Conservation (phyloP, 306 rosid genomes). For the Fragaria nilgerrensis region DNA sequence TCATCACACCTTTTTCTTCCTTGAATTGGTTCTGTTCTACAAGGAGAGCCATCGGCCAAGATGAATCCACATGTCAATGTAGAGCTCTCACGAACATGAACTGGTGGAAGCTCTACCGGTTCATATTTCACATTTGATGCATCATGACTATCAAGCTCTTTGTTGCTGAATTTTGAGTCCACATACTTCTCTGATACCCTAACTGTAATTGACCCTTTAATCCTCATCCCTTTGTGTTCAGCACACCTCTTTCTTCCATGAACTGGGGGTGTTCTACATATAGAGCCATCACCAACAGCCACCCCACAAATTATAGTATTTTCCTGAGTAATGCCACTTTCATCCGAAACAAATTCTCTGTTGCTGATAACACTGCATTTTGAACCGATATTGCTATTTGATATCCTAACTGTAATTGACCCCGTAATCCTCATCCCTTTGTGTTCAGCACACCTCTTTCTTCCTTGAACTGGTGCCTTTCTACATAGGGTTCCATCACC, state of each 20-base stretch:
- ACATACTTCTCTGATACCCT: constrained; percentile 24
- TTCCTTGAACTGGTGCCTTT: constrained; percentile 60
- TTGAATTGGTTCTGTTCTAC: constrained; percentile 45
- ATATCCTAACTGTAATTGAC: constrained; percentile 18
- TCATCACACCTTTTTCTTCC: constrained; percentile 73
- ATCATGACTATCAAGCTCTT: constrained; percentile 14
- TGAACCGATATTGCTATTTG: constrained; percentile 16
- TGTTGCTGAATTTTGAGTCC: constrained; percentile 10
- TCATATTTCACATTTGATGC: constrained; percentile 25
- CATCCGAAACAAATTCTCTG: constrained; percentile 23
- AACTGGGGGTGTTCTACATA: constrained; percentile 61
- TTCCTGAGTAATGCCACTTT: constrained; percentile 23
- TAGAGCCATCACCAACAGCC: constrained; percentile 40
- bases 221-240: constrained; percentile 75
- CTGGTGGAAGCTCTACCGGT: constrained; percentile 22
- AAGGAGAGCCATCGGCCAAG: constrained; percentile 59
- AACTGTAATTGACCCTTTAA: constrained; percentile 19
- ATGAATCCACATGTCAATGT: constrained; percentile 55
- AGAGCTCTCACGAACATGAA: constrained; percentile 25
- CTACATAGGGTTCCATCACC: constrained; percentile 56
- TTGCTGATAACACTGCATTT: constrained; percentile 10
- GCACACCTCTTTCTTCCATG: constrained; percentile 73
- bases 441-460: constrained; percentile 76
- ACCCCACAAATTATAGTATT: constrained; percentile 55
- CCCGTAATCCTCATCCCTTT: constrained; percentile 59